phyloP scores from a whole-genome alignment of 2,329 filamentous ascomycete genomes.

The Calonectria montana region DNA sequence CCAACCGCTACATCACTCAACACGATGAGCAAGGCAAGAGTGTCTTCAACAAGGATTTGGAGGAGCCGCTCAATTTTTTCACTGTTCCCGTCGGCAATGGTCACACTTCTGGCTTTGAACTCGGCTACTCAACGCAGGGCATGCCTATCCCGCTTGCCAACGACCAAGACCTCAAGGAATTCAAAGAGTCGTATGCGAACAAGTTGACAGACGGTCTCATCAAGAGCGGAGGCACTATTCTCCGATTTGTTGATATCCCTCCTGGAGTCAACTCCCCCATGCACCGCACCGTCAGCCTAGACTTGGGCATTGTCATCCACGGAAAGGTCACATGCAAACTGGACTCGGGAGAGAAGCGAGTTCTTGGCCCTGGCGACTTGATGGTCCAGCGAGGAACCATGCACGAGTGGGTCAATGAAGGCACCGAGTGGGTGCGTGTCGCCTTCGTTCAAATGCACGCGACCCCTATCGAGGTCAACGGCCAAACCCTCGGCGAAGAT shows the following conservation, averaged over 20 bases:
- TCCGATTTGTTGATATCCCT: constrained; percentile 17
- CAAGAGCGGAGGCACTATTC: constrained; percentile 10
- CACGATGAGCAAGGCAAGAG: constrained; percentile 1
- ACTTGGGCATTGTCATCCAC: constrained; percentile 15
- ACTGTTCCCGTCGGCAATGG: neutral
- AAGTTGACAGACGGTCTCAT: constrained; percentile 4
- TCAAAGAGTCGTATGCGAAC: neutral
- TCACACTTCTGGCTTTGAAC: neutral
- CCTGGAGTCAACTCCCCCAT: constrained; percentile 10
- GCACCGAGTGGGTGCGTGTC: constrained; percentile 9
- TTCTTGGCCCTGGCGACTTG: neutral
- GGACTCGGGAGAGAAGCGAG: constrained; percentile 16
- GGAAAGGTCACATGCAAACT: constrained; percentile 22
- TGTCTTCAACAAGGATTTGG: neutral
- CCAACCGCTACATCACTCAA: constrained; percentile 4
- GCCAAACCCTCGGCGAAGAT: neutral
- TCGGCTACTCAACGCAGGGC: neutral
- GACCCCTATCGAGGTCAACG: neutral
- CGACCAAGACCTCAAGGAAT: constrained; percentile 9
- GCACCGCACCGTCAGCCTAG: constrained; percentile 27
- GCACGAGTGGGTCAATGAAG: constrained; percentile 21
- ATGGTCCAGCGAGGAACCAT: constrained; percentile 24
- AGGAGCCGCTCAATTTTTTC: neutral
- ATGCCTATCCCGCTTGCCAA: constrained; percentile 1
- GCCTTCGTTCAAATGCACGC: constrained; percentile 3